A percentile compares a stretch with the other conserved stretches of the same genome.
Conservation (phyloP, 768 basidiomycete species). For the Nidularia pulvinata region DNA sequence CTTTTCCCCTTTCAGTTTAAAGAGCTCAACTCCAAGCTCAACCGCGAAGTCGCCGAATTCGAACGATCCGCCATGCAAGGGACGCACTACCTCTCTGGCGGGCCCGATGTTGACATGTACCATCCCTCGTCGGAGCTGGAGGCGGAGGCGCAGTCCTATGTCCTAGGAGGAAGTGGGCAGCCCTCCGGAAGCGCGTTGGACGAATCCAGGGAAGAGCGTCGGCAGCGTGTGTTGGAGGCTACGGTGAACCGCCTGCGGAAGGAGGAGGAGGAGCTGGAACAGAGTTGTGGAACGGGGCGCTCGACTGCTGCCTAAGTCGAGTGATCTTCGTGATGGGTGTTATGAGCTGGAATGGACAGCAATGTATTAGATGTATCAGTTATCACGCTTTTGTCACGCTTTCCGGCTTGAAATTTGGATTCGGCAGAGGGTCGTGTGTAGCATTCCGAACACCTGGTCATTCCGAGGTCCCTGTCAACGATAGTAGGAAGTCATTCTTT, state of each 20-base stretch:
- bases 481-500: no score
- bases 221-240: conserved; percentile 56
- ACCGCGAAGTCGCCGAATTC: conserved; percentile 70
- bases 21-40: conserved; percentile 70
- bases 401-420: not conserved
- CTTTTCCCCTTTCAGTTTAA: conserved; percentile 73
- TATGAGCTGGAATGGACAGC: not conserved
- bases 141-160: conserved; percentile 47
- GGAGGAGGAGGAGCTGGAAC: conserved; percentile 74
- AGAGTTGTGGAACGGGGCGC: conserved; percentile 61
- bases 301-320: not conserved
- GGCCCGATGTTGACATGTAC: conserved; percentile 36
- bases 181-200: conserved; percentile 8
- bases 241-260: conserved; percentile 56
- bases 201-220: conserved; percentile 59
- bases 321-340: not conserved
- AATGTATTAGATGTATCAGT: not conserved
- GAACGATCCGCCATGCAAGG: conserved; percentile 53
- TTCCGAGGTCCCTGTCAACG: no score
- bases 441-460: no score
- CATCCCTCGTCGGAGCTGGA: conserved; percentile 57
- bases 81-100: conserved; percentile 49
- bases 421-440: no score
- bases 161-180: conserved; percentile 48
- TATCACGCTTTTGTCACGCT: not conserved